Evolutionary conservation across 345 rosid genomes (phyloP), one percentile per base, ranked within the genome.

Genomic region (Anacardium occidentale): DNA sequence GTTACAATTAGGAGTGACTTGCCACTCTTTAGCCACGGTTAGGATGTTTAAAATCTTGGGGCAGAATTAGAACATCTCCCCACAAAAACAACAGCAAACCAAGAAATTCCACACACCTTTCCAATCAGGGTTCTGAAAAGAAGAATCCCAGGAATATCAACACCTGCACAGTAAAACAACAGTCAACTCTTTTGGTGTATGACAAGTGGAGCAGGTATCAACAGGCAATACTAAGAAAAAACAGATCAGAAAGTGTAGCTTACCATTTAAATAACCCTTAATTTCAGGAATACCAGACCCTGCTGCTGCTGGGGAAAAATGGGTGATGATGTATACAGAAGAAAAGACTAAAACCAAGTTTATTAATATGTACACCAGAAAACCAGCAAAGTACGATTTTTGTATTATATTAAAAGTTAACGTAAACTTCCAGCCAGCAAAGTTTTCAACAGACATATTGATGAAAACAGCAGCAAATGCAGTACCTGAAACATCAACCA

Each of bases 241-340:
- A 5, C 1, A 12, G 57, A 62, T 15, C n/a, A 52, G 21, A n/a
- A 32, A 34, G 1, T 45, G 20, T 22, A 25, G 58, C 74, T 73
- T 85, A 92, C 98, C 98, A 74, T 94, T 94, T 80, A 94, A 85
- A 85, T 94, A 94, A 74, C 98, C 98, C 82, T 94, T 92, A 65
- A 94, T 90, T 81, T 94, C 98, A 75, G 98, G 98, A 79, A 94
- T 94, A 72, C 98, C 98, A 81, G 98, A 94, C 64, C 98, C 98
- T 78, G 98, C 98, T 12, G 98, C 98, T n/a, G 97, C 98, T 42
- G 98, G 98, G 26, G 98, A 97, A 42, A 94, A 94, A 11, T 89
- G 85, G 0, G 97, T 94, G 80, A 94, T 67, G 22, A 94, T 92
- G 74, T 84, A 91, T 59, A 89, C 98, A 66, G 97, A 94, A 74